These are phyloP conservation scores for Cercospora citrullina DNA, from an alignment of 2,329 filamentous ascomycete genomes.

Conservation along the genomic window DNA sequence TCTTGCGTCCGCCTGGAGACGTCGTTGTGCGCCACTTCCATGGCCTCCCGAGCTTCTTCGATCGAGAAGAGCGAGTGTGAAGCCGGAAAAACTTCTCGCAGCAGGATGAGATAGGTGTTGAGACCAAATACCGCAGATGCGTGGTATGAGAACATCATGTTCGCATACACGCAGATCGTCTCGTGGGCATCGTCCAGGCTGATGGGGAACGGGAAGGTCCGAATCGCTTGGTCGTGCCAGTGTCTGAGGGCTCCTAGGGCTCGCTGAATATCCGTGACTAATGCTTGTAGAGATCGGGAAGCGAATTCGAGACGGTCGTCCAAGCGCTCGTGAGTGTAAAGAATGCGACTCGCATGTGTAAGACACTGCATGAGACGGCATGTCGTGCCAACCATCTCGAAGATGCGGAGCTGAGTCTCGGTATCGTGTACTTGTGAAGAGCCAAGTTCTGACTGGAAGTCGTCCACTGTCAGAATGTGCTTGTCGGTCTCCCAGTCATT, in stretches of 20 bases:
- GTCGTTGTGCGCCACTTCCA: conserved; percentile 26
- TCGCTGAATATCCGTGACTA: conserved; percentile 23
- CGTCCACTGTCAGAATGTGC: conserved; percentile 23
- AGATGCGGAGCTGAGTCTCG: conserved; percentile 28
- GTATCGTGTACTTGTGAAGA: conserved; percentile 27
- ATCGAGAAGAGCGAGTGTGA: conserved; percentile 24
- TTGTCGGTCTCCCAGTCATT: conserved; percentile 26
- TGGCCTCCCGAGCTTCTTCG: conserved; percentile 24
- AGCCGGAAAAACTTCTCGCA: conserved; percentile 23
- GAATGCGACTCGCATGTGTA: conserved; percentile 20
- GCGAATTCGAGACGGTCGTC: conserved; percentile 26
- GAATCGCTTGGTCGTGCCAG: conserved; percentile 27
- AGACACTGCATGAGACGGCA: conserved; percentile 29
- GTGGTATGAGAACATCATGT: conserved; percentile 32
- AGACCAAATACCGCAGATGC: conserved; percentile 26
- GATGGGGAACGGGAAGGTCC: conserved; percentile 26
- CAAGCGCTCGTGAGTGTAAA: conserved; percentile 26
- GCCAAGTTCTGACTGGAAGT: conserved; percentile 26
- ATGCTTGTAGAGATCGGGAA: conserved; percentile 17
- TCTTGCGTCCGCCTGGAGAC: conserved; percentile 27
- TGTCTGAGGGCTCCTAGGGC: conserved; percentile 21
- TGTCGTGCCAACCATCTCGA: conserved; percentile 22
- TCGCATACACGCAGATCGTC: conserved; percentile 27
- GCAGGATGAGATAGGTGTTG: conserved; percentile 26
- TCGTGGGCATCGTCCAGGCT: conserved; percentile 26